Base-by-base conservation (phyloP, 139 green algal genomes). In the Eudorina sp. region DNA sequence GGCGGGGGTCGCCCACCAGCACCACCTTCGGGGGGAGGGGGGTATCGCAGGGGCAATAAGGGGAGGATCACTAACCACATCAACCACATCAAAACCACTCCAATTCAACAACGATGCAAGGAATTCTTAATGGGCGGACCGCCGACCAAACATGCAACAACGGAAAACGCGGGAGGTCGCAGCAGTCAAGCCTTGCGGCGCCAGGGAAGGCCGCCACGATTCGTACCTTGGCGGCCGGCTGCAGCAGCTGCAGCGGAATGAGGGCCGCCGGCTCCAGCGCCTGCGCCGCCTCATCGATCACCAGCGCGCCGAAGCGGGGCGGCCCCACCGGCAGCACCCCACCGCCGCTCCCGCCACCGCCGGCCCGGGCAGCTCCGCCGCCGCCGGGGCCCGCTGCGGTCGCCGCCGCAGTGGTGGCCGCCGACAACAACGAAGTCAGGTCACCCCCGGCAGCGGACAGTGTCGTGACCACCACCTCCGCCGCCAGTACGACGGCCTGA, bases 201-300 rank as follows among this genome's bases (percentile, higher is more conserved):
- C n/a, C n/a, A n/a, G n/a, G n/a, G n/a, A n/a, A n/a, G n/a, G n/a
- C n/a, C n/a, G n/a, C n/a, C n/a, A n/a, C n/a, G n/a, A n/a, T 34
- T 14, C 88, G 16, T 46, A 89, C 88, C 88, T 88, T 89, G 48
- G 21, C 87, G 48, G 82, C 68, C 9, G 88, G 80, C 51, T 90
- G 85, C 43, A 97, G 91, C 85, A 97, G 82, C 69, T 92, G 86
- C 83, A 97, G 77, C 0, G 95, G 92, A 18, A 97, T 94, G 41
- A 97, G 90, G 29, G 92, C 90, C 31, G 95, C 94, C 46, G 95
- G 95, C 90, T 98, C 96, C 82, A 98, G 85, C 11, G 95, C 95
- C 90, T 96, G 93, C 3, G 95, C 95, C 34, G 95, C 96, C 88
- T 98, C 95, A 64, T 97, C 95, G 27, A 97, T 93, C 66, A 97